Evolutionary conservation across 2,329 filamentous ascomycete genomes (phyloP).

Genomic region (Trichophyton mentagrophytes): DNA sequence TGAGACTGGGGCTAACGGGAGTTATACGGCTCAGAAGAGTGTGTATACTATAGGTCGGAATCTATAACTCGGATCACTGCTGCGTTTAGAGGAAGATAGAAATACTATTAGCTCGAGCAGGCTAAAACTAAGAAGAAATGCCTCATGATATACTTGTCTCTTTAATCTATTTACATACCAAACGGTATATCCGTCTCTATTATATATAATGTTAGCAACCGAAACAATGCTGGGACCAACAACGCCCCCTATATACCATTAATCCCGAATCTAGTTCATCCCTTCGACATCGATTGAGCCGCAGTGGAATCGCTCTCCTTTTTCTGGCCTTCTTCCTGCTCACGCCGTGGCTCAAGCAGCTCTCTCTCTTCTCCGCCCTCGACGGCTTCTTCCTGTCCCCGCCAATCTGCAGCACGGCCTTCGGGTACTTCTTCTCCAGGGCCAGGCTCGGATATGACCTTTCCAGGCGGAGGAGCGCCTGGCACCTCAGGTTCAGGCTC

Average conservation of each 20-base stretch:
- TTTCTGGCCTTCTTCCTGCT: background rate
- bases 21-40: conserved; percentile 3
- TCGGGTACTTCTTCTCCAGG: conserved; percentile 58
- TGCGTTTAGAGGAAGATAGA: background rate
- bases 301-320: background rate
- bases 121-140: background rate
- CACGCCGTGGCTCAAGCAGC: background rate
- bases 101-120: background rate
- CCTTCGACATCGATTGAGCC: background rate
- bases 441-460: conserved; percentile 52
- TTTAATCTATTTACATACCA: background rate
- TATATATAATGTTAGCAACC: background rate
- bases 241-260: background rate
- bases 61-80: background rate
- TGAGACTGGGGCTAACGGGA: background rate
- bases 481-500: conserved; percentile 12
- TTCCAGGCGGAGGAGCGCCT: conserved; percentile 14
- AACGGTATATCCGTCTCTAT: background rate
- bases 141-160: background rate
- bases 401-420: conserved; percentile 61
- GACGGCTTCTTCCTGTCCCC: conserved; percentile 34
- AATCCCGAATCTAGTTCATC: background rate
- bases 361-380: background rate
- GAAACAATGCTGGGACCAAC: background rate
- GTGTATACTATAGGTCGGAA: background rate